Base-by-base conservation (phyloP, 2,329 filamentous ascomycete species). In the Aspergillus tamarii region DNA sequence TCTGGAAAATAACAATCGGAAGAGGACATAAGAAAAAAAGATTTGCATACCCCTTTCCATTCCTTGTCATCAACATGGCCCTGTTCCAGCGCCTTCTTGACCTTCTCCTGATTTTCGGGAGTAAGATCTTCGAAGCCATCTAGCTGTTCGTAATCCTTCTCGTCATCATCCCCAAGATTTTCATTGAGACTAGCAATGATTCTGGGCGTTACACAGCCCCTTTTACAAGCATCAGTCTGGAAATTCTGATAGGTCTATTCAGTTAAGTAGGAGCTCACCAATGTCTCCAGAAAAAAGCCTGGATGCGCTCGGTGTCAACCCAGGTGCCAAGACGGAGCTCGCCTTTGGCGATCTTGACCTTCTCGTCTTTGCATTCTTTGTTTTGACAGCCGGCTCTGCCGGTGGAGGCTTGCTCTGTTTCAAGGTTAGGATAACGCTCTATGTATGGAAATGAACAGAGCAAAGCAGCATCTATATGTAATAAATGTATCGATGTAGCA, bases 181-280 rank as follows among this genome's bases (percentile, higher is more conserved):
- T 81, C 76, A 7, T 88, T 83, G 64, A 89, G 85, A 55, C 91
- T 89, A 62, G 82, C 73, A 64, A 97, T 81, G 72, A 92, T 87
- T 60, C 85, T 83, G 26, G 93, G 93, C 19, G 93, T 96, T 41
- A 94, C 87, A 72, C 94, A 98, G 34, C 94, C 94, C 94, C 94
- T 57, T 26, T 41, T 3, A 34, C n/a, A 46, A 1, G 46, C 63
- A 10, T 28, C 12, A 45, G 23, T n/a, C 41, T 52, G 19, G 19
- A 34, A 48, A 11, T 11, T 48, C n/a, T 36, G 10, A 11, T 3
- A 21, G 39, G 23, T 10, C 16, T 36, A 28, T 3, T 7, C n/a
- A 32, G 14, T 21, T 19, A n/a, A n/a, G n/a, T 14, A 14, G 43
- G 26, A 54, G 71, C 85, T 74, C 84, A 96, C 94, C 94, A 97